Conservation (phyloP, 345 rosid species). For the Hypericum perforatum region DNA sequence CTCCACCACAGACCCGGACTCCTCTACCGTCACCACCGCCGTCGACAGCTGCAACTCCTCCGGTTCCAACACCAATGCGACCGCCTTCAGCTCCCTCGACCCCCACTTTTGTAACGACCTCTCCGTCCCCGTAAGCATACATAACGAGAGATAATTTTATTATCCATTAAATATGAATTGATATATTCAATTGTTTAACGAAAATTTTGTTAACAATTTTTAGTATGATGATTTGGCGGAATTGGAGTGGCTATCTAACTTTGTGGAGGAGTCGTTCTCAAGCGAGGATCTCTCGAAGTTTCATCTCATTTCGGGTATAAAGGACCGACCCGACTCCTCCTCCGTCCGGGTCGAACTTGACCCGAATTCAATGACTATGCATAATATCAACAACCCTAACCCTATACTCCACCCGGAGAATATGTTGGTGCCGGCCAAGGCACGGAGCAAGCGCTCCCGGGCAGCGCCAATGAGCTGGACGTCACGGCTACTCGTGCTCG, state of each 20-base stretch:
- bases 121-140: conserved; percentile 45
- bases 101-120: conserved; percentile 26
- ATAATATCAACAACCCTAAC: conserved; percentile 15
- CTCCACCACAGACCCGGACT: neutral
- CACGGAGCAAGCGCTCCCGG: conserved; percentile 45
- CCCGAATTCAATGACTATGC: conserved; percentile 2
- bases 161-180: neutral
- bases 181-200: neutral
- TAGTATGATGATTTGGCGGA: conserved; percentile 81
- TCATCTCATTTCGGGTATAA: conserved; percentile 20
- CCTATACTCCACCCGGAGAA: conserved; percentile 43
- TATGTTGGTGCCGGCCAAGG: conserved; percentile 60
- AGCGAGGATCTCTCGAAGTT: conserved; percentile 39
- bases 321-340: conserved; percentile 24
- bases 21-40: conserved; percentile 27
- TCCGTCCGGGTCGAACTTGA: conserved; percentile 25
- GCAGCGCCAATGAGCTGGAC: conserved; percentile 23
- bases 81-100: too few relatives aligned
- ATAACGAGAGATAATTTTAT: neutral
- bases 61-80: too few relatives aligned
- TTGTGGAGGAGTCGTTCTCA: conserved; percentile 64
- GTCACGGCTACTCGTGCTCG: conserved; percentile 29
- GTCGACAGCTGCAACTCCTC: conserved; percentile 22
- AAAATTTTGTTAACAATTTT: too few relatives aligned
- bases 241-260: conserved; percentile 71